Percentiles rank a stretch among this genome's conserved stretches.
phyloP scores from a whole-genome alignment of 352 stramenopile genomes.

The Pythium phragmiticola region DNA sequence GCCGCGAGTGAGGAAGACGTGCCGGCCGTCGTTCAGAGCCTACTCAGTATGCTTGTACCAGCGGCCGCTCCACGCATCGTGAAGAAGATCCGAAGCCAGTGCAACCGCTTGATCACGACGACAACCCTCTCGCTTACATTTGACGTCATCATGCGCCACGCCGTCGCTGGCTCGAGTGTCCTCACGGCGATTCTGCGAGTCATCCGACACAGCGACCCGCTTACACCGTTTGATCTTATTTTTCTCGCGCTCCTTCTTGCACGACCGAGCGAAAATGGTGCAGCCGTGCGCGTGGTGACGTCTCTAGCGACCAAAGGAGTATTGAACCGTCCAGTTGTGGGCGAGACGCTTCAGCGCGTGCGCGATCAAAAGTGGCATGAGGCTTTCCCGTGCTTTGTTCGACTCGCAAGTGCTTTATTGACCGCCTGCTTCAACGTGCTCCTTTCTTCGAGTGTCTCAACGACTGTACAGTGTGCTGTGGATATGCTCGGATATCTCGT shows the following conservation, averaged over 20 bases:
- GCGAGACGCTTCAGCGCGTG: conserved; percentile 23
- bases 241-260: conserved; percentile 62
- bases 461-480: conserved; percentile 15
- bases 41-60: conserved; percentile 71
- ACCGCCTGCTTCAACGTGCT: conserved; percentile 20
- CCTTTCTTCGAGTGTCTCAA: not conserved
- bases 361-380: conserved; percentile 25
- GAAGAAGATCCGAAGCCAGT: conserved; percentile 55
- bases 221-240: conserved; percentile 63
- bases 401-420: conserved; percentile 23
- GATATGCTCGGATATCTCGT: conserved; percentile 25
- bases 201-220: conserved; percentile 41
- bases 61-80: conserved; percentile 45
- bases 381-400: conserved; percentile 14
- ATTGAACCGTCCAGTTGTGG: conserved; percentile 13
- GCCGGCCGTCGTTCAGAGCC: conserved; percentile 69
- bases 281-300: conserved; percentile 10
- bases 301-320: conserved; percentile 10
- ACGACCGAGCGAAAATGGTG: conserved; percentile 54
- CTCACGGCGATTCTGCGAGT: conserved; percentile 47
- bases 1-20: conserved; percentile 79
- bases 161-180: conserved; percentile 45
- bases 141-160: conserved; percentile 66
- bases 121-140: conserved; percentile 57
- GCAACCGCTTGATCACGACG: conserved; percentile 49